phyloP scores from a whole-genome alignment of 805 yeast genomes.

The Sugiyamaella boreocaroliniensis region DNA sequence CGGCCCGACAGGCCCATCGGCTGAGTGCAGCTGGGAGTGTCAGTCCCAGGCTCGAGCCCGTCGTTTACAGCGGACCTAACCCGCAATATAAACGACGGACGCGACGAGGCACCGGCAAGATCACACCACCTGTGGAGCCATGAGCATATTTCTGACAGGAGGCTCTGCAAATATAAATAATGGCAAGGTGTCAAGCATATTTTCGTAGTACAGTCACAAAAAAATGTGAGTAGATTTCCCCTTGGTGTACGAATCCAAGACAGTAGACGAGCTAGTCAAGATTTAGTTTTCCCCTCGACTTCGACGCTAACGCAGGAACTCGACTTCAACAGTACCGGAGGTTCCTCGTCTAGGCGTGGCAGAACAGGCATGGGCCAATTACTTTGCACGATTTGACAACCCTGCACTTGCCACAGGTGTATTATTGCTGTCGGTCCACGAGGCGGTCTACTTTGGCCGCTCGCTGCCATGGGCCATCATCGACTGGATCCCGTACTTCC shows the following conservation, averaged over 20 bases:
- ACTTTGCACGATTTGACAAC: slow-evolving; percentile 76
- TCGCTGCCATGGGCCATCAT: slow-evolving; percentile 87
- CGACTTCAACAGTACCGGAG: neutral
- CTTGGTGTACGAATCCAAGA: too few species aligned
- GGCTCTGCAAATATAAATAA: too few species aligned
- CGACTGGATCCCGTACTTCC: slow-evolving; percentile 79
- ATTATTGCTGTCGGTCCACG: slow-evolving; percentile 75
- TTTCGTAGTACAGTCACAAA: neutral
- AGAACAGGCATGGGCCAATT: slow-evolving; percentile 68
- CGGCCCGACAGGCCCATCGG: too few species aligned
- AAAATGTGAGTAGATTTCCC: neutral
- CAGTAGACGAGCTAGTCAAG: too few species aligned
- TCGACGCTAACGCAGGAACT: neutral
- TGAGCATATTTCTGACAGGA: neutral
- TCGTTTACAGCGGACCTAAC: neutral
- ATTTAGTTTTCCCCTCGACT: too few species aligned
- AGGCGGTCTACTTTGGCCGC: slow-evolving; percentile 83
- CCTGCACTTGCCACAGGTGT: slow-evolving; percentile 90
- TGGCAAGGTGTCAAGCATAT: too few species aligned
- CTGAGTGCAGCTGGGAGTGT: too few species aligned
- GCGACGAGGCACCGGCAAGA: neutral
- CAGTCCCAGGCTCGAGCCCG: too few species aligned
- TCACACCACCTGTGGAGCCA: neutral
- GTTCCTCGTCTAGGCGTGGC: neutral
- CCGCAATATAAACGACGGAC: slow-evolving; percentile 1